phyloP scores from a whole-genome alignment of 192 early-diverging fungal genomes.

The Dispira simplex region DNA sequence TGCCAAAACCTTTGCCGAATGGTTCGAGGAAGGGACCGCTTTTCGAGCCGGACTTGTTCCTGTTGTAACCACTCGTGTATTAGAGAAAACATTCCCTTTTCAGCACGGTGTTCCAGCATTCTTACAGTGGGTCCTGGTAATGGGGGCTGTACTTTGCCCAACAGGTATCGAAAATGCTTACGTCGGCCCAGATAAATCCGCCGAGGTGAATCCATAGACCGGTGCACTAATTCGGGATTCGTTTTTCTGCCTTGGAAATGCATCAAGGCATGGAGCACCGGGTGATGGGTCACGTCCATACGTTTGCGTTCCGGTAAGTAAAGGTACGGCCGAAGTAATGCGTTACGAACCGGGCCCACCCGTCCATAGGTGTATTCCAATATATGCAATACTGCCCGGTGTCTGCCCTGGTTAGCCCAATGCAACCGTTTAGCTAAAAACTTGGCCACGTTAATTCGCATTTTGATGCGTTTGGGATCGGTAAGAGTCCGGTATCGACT shows the following conservation, averaged over 20 bases:
- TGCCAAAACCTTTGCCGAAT: not conserved
- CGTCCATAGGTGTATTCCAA: not conserved
- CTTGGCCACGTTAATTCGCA: not conserved
- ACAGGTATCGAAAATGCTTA: not conserved
- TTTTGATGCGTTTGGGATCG: not conserved
- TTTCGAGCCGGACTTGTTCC: not conserved
- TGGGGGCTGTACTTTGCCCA: not conserved
- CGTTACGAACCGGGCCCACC: not conserved
- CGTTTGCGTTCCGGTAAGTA: constrained; percentile 11
- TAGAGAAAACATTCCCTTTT: not conserved
- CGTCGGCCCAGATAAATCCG: not conserved
- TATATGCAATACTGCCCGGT: not conserved
- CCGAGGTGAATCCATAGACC: not conserved
- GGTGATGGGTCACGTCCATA: not conserved
- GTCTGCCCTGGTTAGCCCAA: not conserved
- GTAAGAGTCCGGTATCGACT: not conserved
- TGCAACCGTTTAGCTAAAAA: not conserved
- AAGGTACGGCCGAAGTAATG: constrained; percentile 13
- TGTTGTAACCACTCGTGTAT: not conserved
- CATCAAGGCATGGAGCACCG: not conserved
- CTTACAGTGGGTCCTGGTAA: not conserved
- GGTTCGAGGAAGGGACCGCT: not conserved
- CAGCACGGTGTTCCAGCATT: not conserved
- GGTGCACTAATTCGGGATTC: not conserved
- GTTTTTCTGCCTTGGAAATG: not conserved